Conservation (phyloP, 2,329 filamentous ascomycete genomes). For the Thelonectria blattea region DNA sequence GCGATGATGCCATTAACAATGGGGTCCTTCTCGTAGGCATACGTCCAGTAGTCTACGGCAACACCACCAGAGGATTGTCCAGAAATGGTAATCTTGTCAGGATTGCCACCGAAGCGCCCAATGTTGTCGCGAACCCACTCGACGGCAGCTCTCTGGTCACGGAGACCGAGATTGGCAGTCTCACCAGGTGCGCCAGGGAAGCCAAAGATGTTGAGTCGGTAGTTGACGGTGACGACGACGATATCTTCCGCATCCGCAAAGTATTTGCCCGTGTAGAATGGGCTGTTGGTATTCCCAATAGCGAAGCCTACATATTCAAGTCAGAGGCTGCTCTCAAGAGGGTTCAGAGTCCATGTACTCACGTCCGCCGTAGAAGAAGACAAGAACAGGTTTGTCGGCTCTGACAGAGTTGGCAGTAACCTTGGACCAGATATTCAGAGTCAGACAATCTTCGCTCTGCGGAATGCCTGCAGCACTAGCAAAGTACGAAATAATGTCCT, state of each 20-base stretch:
- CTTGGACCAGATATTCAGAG: constrained; percentile 34
- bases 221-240: constrained; percentile 55
- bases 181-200: constrained; percentile 44
- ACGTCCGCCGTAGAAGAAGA: constrained; percentile 35
- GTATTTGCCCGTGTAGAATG: constrained; percentile 50
- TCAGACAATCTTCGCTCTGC: constrained; percentile 35
- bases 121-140: constrained; percentile 44
- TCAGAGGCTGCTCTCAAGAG: background rate
- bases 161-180: constrained; percentile 37
- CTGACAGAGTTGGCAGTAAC: constrained; percentile 21
- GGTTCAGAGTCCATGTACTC: background rate
- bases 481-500: constrained; percentile 32
- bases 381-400: constrained; percentile 29
- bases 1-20: constrained; percentile 55
- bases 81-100: constrained; percentile 41
- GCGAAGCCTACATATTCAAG: constrained; percentile 42
- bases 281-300: constrained; percentile 46
- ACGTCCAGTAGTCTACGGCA: constrained; percentile 54
- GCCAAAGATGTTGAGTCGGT: constrained; percentile 51
- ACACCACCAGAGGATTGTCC: constrained; percentile 45
- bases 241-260: constrained; percentile 52
- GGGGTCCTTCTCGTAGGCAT: constrained; percentile 55
- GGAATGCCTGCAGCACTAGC: constrained; percentile 25
- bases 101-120: constrained; percentile 38
- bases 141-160: constrained; percentile 40